phyloP scores from a whole-genome alignment of 352 stramenopile genomes.

The Phytophthora brassicae region DNA sequence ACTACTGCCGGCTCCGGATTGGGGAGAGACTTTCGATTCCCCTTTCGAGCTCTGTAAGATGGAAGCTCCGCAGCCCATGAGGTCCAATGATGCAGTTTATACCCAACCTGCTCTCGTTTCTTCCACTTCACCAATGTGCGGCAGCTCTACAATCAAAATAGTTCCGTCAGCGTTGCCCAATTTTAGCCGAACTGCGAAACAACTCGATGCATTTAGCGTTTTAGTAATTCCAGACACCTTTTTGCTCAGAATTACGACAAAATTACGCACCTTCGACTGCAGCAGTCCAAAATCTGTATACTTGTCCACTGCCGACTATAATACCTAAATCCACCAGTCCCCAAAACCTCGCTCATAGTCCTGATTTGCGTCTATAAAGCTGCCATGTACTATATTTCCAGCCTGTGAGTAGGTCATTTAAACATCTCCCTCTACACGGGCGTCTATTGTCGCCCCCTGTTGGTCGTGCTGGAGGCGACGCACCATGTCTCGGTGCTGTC shows the following conservation, averaged over 20 bases:
- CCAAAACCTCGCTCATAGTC: background rate
- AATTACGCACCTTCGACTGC: background rate
- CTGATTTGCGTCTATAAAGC: slow-evolving; percentile 26
- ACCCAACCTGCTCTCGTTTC: slow-evolving; percentile 5
- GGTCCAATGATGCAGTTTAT: slow-evolving; percentile 2
- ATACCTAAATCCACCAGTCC: too few relatives aligned
- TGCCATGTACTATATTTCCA: slow-evolving; percentile 27
- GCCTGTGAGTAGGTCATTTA: slow-evolving; percentile 13
- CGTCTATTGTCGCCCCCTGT: background rate
- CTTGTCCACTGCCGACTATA: too few relatives aligned
- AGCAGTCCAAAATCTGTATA: too few relatives aligned
- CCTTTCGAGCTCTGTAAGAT: slow-evolving; percentile 51
- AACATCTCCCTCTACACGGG: slow-evolving; percentile 10
- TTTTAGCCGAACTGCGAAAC: slow-evolving; percentile 9
- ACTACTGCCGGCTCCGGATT: slow-evolving; percentile 10
- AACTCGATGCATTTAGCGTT: too few relatives aligned
- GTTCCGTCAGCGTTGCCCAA: slow-evolving; percentile 7
- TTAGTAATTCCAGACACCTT: too few relatives aligned
- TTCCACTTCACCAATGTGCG: slow-evolving; percentile 12
- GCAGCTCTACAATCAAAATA: slow-evolving; percentile 18
- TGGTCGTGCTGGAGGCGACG: slow-evolving; percentile 23
- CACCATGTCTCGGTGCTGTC: slow-evolving; percentile 20
- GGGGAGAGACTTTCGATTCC: slow-evolving; percentile 45
- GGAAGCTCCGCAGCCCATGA: slow-evolving; percentile 73
- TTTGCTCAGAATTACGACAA: background rate